Evolutionary conservation across 345 rosid genomes (phyloP).

Genomic region (Lepidium didymum): DNA sequence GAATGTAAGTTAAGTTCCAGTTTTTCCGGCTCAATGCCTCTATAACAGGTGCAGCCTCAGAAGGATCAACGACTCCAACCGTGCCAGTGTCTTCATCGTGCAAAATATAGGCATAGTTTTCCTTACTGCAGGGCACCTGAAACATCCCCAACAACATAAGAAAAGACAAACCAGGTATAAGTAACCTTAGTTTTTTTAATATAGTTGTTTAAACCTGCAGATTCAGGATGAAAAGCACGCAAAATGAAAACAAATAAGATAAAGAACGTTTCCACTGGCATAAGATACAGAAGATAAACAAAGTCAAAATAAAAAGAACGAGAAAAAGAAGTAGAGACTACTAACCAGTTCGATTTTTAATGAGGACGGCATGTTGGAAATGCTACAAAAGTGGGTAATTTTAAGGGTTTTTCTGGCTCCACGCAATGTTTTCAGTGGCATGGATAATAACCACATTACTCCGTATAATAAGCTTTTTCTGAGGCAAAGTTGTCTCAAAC

Average conservation of each 20-base stretch:
- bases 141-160: conserved; percentile 2
- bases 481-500: conserved; percentile 74
- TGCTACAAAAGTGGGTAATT: conserved; percentile 86
- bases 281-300: not conserved
- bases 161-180: not conserved
- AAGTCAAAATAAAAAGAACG: not conserved
- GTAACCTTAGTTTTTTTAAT: not conserved
- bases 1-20: conserved; percentile 78
- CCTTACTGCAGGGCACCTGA: conserved; percentile 89
- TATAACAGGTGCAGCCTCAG: conserved; percentile 80
- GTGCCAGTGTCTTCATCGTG: conserved; percentile 96
- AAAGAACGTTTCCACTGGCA: not conserved
- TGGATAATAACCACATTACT: conserved; percentile 60
- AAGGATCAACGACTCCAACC: conserved; percentile 98
- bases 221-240: not conserved
- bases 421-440: conserved; percentile 84
- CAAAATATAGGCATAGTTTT: conserved; percentile 89
- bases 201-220: not conserved
- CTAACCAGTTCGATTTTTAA: conserved; percentile 92
- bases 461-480: conserved; percentile 84
- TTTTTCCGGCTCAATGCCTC: conserved; percentile 78
- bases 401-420: conserved; percentile 85
- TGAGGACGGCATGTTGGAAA: conserved; percentile 58
- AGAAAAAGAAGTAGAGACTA: not conserved
- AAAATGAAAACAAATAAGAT: not conserved